Percentiles rank a stretch among this genome's conserved stretches.
phyloP scores from a whole-genome alignment of 2,329 filamentous ascomycete genomes.

The Aspergillus sp. region DNA sequence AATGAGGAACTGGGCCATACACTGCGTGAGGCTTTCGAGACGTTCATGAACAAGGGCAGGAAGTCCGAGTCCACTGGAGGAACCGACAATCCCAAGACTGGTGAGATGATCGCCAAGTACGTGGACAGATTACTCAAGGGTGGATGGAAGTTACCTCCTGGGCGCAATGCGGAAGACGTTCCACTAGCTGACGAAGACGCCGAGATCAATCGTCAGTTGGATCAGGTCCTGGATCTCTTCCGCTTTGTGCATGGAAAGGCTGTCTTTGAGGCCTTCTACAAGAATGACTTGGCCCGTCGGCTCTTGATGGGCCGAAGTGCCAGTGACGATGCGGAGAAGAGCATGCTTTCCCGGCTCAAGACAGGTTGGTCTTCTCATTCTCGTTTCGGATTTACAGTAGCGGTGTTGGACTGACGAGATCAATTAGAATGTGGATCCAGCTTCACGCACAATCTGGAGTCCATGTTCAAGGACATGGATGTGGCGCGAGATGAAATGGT shows the following conservation, averaged over 20 bases:
- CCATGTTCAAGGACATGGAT: constrained; percentile 99
- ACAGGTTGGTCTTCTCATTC: constrained; percentile 47
- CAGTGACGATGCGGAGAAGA: constrained; percentile 90
- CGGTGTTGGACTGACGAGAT: constrained; percentile 1
- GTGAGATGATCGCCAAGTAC: constrained; percentile 98
- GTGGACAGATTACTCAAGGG: constrained; percentile 85
- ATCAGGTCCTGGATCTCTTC: constrained; percentile 91
- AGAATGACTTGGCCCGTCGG: constrained; percentile 87
- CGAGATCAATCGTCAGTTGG: constrained; percentile 86
- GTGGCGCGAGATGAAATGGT: constrained; percentile 88
- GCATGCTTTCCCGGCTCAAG: constrained; percentile 89
- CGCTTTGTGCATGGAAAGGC: constrained; percentile 96
- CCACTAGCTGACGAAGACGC: constrained; percentile 82
- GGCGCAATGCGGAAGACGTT: constrained; percentile 45
- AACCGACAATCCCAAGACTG: constrained; percentile 86
- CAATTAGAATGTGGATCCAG: constrained; percentile 76
- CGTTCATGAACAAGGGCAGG: constrained; percentile 86
- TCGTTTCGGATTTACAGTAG: not conserved
- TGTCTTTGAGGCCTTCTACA: constrained; percentile 98
- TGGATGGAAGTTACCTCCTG: constrained; percentile 70
- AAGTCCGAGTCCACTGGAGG: constrained; percentile 69
- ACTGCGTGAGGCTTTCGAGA: constrained; percentile 79
- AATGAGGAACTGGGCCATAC: constrained; percentile 75
- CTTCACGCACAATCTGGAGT: constrained; percentile 96
- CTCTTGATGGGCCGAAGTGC: constrained; percentile 89